Evolutionary conservation across 116 monocot species (phyloP), one percentile per base, ranked within the genome.

Genomic region (Papilionanthe hybrid): DNA sequence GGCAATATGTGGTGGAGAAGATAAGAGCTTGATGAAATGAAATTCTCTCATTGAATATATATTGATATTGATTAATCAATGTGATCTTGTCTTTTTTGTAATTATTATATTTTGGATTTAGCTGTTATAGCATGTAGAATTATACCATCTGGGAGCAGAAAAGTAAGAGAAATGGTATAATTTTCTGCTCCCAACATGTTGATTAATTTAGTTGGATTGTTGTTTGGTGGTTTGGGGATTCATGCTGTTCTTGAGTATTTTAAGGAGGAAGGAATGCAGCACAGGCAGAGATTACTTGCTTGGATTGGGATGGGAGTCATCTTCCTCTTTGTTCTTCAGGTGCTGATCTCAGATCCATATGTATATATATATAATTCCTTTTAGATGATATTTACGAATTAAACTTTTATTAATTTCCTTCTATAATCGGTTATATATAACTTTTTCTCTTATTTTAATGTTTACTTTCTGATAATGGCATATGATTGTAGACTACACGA

Each of bases 291-390:
- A n/a, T 43, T 87, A 30, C 87, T 84, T 45, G 78, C 87, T 47
- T 87, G 87, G 87, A 67, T 84, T 11, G 87, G 87, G 7, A 68
- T 87, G 5, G 84, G 50, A 68, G 72, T 81, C 67, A 55, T 84
- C n/a, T 75, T 30, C 30, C 73, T 87, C 23, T 84, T 47, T 37
- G 73, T 75, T 13, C 19, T 81, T 12, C 87, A 87, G 81, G 83
- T 84, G 13, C 56, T 56, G 3, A 17, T 58, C 41, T 28, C 66
- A 22, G 9, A 56, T 56, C 53, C 7, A 53, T 53, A 17, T 53
- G 0, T 53, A 10, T 53, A 8, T 53, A 10, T 15, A 0, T 55
- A 55, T 19, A 55, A 13, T 55, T 55, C 13, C 1, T 9, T 4
- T 55, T 9, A 13, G 55, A 55, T 55, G 43, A 43, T 43, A n/a